These are phyloP conservation scores for Exsudoporus frostii DNA, from an alignment of 768 basidiomycete species.

Conservation along the genomic window DNA sequence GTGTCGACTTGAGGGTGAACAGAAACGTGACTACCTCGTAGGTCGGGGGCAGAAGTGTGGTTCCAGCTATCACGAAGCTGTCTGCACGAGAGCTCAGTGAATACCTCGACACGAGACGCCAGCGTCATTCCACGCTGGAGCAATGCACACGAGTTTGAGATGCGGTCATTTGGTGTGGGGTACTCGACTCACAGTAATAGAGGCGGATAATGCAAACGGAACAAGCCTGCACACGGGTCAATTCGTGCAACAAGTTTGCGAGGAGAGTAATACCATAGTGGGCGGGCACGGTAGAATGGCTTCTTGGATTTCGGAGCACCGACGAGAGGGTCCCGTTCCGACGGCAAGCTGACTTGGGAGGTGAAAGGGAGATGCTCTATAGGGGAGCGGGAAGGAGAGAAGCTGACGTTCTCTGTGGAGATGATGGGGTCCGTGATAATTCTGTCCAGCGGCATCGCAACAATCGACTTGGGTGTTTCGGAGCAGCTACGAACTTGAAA, in stretches of 20 bases:
- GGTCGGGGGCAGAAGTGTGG: slow-evolving; percentile 19
- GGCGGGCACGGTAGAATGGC: slow-evolving; percentile 49
- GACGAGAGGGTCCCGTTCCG: slow-evolving; percentile 35
- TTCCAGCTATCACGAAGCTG: slow-evolving; percentile 48
- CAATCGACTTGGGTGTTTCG: not conserved
- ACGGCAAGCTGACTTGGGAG: slow-evolving; percentile 13
- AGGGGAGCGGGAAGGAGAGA: slow-evolving; percentile 26
- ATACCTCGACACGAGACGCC: slow-evolving; percentile 76
- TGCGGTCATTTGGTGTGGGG: not conserved
- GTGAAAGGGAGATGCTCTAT: slow-evolving; percentile 15
- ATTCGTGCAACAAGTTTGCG: not conserved
- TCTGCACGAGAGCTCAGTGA: slow-evolving; percentile 72
- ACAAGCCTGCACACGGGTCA: slow-evolving; percentile 51
- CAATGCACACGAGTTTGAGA: slow-evolving; percentile 8
- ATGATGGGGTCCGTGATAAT: slow-evolving; percentile 34
- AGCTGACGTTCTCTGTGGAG: slow-evolving; percentile 31
- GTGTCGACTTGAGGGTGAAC: slow-evolving; percentile 4
- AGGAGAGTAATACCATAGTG: slow-evolving; percentile 38
- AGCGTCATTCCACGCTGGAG: slow-evolving; percentile 74
- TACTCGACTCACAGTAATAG: slow-evolving; percentile 56
- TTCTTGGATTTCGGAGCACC: slow-evolving; percentile 32
- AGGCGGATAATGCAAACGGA: slow-evolving; percentile 63
- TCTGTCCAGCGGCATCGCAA: slow-evolving; percentile 28
- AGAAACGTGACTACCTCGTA: not conserved
- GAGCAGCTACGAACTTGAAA: not conserved